phyloP scores from a whole-genome alignment of 2,329 filamentous ascomycete species.

The Fusarium illudens region DNA sequence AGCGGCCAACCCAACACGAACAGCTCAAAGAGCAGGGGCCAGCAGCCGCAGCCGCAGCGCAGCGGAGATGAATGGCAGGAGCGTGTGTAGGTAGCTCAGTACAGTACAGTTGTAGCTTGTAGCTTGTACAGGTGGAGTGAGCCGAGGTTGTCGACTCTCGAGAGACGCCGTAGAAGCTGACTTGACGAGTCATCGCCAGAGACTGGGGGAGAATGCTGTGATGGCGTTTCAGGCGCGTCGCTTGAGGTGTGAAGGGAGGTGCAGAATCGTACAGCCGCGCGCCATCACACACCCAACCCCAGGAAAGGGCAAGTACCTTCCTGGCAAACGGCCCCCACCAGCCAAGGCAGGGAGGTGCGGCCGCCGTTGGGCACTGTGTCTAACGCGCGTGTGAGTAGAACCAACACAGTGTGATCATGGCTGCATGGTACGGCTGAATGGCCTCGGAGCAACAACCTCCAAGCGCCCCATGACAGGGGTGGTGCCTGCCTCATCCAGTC shows the following conservation, averaged over 20 bases:
- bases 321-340: constrained; percentile 29
- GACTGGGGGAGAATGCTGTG: constrained; percentile 14
- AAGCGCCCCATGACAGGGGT: constrained; percentile 35
- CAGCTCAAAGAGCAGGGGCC: neutral
- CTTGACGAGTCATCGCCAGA: constrained; percentile 19
- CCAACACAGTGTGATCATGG: constrained; percentile 25
- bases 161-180: constrained; percentile 21
- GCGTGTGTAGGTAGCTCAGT: neutral
- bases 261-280: constrained; percentile 39
- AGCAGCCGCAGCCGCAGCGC: constrained; percentile 19
- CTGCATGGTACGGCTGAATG: neutral
- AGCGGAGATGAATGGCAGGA: constrained; percentile 13
- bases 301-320: constrained; percentile 20
- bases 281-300: constrained; percentile 31
- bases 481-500: constrained; percentile 10
- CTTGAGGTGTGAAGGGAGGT: constrained; percentile 29
- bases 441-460: constrained; percentile 15
- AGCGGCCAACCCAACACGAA: constrained; percentile 8
- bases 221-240: constrained; percentile 34
- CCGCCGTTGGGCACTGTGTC: constrained; percentile 30
- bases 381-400: neutral
- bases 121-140: constrained; percentile 27
- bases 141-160: constrained; percentile 15
- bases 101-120: neutral
- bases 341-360: constrained; percentile 12